Base-by-base conservation (phyloP, 768 basidiomycete genomes). In the Lanmaoa rubissima region DNA sequence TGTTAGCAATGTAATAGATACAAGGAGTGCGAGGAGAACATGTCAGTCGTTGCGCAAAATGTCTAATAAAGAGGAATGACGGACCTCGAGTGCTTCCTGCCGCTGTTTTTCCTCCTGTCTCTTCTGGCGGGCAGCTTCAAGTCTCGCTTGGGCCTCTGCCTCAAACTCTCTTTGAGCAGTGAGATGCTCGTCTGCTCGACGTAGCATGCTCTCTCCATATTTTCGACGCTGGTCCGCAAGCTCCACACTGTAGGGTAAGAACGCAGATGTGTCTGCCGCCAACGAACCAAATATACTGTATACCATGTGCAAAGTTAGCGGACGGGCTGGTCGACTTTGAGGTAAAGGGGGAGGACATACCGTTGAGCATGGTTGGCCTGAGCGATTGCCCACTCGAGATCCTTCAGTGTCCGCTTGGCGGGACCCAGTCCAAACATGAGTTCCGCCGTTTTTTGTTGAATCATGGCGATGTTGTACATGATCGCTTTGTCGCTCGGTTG, bases 401-500 rank as follows among this genome's bases (percentile, higher is more conserved):
- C 94, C 53, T 82, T 84, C 10, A 94, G 77, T 2, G 88, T 84
- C 19, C 96, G 87, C 69, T 94, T 93, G 28, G 84, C 77, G 1
- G 87, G 81, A 1, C 80, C 78, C 26, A 95, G 74, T 1, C 84
- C 79, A 61, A 94, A 87, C 26, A 98, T 74, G 74, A 98, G 80
- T 70, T 98, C 96, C 0, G 93, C 91, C 0, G 91, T 87, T 73
- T 98, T 98, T 70, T 99, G 97, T 71, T 95, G 88, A 35, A 98
- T 94, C 90, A 99, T 95, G 53, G 96, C 95, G 64, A 98, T 92
- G 71, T 99, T 98, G 75, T 95, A 98, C 42, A 93, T 58, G 49
- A 89, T 85, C 4, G 93, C 90, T 68, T 95, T 94, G 75, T 99
- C 97, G 53, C 79, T 82, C 0, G 94, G 94, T 61, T 89, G 86